Base-by-base conservation (phyloP, 2,329 filamentous ascomycete species). In the Fusarium solani-melongenae region DNA sequence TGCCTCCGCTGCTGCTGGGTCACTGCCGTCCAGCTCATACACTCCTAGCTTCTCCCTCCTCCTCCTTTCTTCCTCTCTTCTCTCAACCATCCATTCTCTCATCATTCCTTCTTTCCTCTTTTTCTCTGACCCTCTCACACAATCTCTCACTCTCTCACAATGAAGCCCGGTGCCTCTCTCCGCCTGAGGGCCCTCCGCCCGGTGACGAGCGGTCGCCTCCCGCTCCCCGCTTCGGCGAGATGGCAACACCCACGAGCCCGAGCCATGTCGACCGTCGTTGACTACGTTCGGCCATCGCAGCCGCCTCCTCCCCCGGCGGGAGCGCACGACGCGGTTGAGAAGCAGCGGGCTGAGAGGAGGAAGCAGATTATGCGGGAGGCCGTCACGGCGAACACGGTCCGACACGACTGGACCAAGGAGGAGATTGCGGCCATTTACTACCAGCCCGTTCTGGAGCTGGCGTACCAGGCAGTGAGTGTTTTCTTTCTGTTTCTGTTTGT, bases 391-490 rank as follows among this genome's bases (percentile, higher is more conserved):
- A 87, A 83, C 2, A 83, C 80, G 7, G 89, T 93, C 14, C 87
- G 94, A 58, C 92, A 91, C 78, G 89, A 92, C 81, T 97, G 94
- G 95, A 94, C 93, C 7, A 90, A 89, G 73, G 91, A 95, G 72
- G 93, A 97, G 83, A 94, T 97, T 71, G 86, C 92, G 11, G 90
- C 93, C 72, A 92, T 97, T 76, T 97, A 96, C 84, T 89, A 95
- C 79, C 92, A 92, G 59, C 93, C 94, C 17, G 85, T 97, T 80
- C 92, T 95, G 86, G 92, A 96, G 79, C 84, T 97, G 77, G 89
- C 92, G 10, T 93, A 91, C 81, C 91, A 93, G 80, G 89, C 93
- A 70, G 93, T 95, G 83, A 82, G 88, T 77, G 8, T 4, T n/a
- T 27, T 33, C 36, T 22, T 22, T 20, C 33, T 20, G 10, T 33